Percentiles rank a stretch among this genome's conserved stretches.
These are phyloP conservation scores for Corchorus capsularis DNA, from an alignment of 345 rosid species.

Conservation along the genomic window DNA sequence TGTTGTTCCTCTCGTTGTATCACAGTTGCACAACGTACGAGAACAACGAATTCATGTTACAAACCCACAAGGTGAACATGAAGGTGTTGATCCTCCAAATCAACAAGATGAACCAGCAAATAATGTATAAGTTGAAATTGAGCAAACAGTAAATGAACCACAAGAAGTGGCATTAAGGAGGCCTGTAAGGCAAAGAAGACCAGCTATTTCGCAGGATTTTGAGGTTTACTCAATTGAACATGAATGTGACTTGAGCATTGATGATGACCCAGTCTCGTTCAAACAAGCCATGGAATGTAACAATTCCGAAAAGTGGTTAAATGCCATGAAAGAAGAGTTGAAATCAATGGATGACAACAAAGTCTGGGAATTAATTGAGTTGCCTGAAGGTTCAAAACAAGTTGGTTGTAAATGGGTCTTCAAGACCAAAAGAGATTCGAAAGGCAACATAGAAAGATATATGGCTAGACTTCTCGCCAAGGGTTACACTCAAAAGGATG, in stretches of 20 bases:
- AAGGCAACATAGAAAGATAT: not conserved
- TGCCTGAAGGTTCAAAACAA: not conserved
- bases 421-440: not conserved
- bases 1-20: not conserved
- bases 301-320: conserved; percentile 6
- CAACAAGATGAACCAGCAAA: too few species aligned
- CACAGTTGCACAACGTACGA: too few species aligned
- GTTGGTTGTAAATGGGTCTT: not conserved
- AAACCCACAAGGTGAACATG: too few species aligned
- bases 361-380: conserved; percentile 3
- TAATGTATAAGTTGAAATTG: too few species aligned
- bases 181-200: too few species aligned
- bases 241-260: not conserved
- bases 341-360: not conserved
- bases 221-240: conserved; percentile 15
- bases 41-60: too few species aligned
- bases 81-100: too few species aligned
- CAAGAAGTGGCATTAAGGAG: too few species aligned
- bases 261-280: not conserved
- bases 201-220: too few species aligned
- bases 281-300: not conserved
- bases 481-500: not conserved
- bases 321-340: conserved; percentile 12
- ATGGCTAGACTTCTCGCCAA: not conserved
- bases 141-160: too few species aligned